Percentiles rank a stretch among this genome's conserved stretches.
Conservation (phyloP, 495 filamentous ascomycete genomes). For the Stereocaulon alpinum region DNA sequence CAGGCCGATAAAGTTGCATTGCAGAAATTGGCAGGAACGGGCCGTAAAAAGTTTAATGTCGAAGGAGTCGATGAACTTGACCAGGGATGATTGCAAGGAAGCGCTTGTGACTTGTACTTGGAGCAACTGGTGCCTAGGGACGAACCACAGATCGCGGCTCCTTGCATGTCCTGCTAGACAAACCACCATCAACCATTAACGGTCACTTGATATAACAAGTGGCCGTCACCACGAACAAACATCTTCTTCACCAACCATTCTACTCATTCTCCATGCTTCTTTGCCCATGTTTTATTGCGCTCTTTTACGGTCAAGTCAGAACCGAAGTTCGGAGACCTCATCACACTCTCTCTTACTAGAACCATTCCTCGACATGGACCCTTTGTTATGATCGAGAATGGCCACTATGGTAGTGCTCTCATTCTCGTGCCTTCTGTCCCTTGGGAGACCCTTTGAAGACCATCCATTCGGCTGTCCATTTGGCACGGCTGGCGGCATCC, state of each 20-base stretch:
- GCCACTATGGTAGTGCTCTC: slow-evolving; percentile 12
- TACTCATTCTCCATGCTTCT: neutral
- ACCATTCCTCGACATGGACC: slow-evolving; percentile 11
- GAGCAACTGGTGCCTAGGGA: neutral
- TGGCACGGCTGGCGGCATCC: slow-evolving; percentile 9
- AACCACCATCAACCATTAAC: neutral
- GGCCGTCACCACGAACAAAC: neutral
- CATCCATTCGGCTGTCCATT: neutral
- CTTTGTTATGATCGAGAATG: slow-evolving; percentile 7
- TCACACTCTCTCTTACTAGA: neutral
- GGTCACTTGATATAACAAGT: neutral
- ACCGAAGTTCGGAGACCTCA: neutral
- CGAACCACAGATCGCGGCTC: slow-evolving; percentile 4
- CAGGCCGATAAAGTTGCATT: slow-evolving; percentile 81
- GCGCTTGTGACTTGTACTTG: slow-evolving; percentile 3
- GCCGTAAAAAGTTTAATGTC: slow-evolving; percentile 81
- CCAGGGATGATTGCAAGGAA: slow-evolving; percentile 15
- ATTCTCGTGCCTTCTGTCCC: slow-evolving; percentile 15
- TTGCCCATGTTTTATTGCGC: too few species aligned
- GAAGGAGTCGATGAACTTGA: slow-evolving; percentile 48
- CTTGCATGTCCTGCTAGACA: slow-evolving; percentile 13
- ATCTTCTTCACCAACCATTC: neutral
- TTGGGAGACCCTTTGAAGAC: slow-evolving; percentile 9
- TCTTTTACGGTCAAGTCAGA: too few species aligned
- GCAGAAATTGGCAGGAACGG: slow-evolving; percentile 70